Evolutionary conservation across 306 rosid species (phyloP).

Genomic region (Prunus kanzakura): DNA sequence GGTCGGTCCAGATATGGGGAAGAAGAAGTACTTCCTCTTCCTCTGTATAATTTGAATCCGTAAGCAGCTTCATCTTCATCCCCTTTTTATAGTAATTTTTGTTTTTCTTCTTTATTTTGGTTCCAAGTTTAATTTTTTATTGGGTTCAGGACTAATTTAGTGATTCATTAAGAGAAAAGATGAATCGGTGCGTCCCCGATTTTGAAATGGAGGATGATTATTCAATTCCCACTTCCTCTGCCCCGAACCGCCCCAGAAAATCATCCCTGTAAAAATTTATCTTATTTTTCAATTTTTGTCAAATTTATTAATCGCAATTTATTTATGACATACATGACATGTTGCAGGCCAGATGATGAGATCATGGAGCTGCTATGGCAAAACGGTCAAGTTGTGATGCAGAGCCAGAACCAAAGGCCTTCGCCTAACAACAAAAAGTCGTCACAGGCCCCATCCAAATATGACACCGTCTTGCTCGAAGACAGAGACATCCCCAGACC

Average conservation of each 20-base stretch:
- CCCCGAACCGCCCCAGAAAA: slow-evolving; percentile 35
- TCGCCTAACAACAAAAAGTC: slow-evolving; percentile 17
- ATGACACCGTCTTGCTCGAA: slow-evolving; percentile 26
- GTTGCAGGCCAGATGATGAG: slow-evolving; percentile 55
- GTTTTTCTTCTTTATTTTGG: no score
- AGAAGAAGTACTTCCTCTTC: not conserved
- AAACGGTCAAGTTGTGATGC: slow-evolving; percentile 61
- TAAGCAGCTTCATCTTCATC: not conserved
- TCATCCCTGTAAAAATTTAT: slow-evolving; percentile 35
- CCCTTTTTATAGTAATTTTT: no score
- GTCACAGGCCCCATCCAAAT: slow-evolving; percentile 18
- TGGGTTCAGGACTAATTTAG: not conserved
- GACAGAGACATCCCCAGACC: slow-evolving; percentile 34
- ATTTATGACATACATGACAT: no score
- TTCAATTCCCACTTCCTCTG: slow-evolving; percentile 36
- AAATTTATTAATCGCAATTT: no score
- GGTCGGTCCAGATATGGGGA: not conserved
- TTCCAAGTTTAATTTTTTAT: not conserved
- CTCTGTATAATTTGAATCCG: not conserved
- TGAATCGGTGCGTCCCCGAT: slow-evolving; percentile 74
- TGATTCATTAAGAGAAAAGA: slow-evolving; percentile 11
- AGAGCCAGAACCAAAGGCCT: slow-evolving; percentile 53
- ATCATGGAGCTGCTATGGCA: slow-evolving; percentile 79
- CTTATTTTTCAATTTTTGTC: not conserved
- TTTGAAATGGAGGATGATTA: slow-evolving; percentile 52